Base-by-base conservation (phyloP, 257 asterid genomes). In the Penstemon eatonii region DNA sequence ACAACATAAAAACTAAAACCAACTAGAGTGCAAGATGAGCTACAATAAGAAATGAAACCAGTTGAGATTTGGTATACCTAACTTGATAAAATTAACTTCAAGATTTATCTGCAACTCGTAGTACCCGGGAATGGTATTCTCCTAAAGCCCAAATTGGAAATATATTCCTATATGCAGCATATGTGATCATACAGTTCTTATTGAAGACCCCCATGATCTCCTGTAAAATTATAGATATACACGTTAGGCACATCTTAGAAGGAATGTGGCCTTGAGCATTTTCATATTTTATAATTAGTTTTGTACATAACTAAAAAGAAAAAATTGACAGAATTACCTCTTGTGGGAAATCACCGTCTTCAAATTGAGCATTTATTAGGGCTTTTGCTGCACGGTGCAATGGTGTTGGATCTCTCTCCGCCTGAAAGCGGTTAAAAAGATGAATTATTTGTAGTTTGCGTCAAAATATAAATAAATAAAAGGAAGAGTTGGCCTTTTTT, bases 71-170 rank as follows among this genome's bases (percentile, higher is more conserved):
- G 65, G 41, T 63, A 19, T 47, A 62, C 12, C 52, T 39, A 15
- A 3, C 45, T 57, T 3, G 69, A 56, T 6, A 56, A 47, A 79
- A 49, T 52, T 11, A 38, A 42, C 66, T 61, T 58, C 68, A 41
- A 40, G 56, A 40, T 56, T 66, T 40, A 60, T 62, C 64, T 3
- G 64, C 60, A 58, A 66, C 62, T 36, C 69, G 84, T 39, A 86
- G 85, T 63, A 92, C 90, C 56, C 68, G 76, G 56, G 69, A 43
- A 4, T 78, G 81, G 58, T 92, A 92, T 66, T 92, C 98, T 49
- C 96, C 98, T 63, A 92, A 68, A 8, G 98, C 98, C 98, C 98
- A 92, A n/a, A 92, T 86, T 1, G 98, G 96, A 79, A 92, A 92
- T 64, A 92, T 87, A 51, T 85, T 84, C 83, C 96, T 79, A 73